Evolutionary conservation across 768 basidiomycete genomes (phyloP).

Genomic region (Tricholoma terreum): DNA sequence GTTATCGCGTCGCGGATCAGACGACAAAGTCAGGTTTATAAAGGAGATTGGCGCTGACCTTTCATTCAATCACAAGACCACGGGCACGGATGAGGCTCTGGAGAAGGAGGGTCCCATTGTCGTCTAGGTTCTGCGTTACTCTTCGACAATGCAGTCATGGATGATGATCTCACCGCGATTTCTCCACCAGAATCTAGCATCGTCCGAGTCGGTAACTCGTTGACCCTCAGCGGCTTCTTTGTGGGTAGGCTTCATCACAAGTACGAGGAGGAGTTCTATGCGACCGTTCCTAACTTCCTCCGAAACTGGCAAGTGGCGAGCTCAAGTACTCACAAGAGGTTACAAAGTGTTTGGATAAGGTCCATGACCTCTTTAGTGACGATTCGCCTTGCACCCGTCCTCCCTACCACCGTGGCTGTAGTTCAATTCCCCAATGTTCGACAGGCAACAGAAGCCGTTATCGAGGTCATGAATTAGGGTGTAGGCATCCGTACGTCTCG

Average conservation of each 20-base stretch:
- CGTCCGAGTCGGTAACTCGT: conserved; percentile 44
- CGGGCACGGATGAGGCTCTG: too few species aligned
- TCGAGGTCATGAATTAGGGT: too few species aligned
- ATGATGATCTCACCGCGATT: neutral
- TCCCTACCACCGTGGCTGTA: too few species aligned
- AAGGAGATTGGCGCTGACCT: too few species aligned
- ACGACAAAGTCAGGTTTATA: conserved; percentile 42
- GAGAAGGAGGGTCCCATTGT: too few species aligned
- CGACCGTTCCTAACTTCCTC: conserved; percentile 37
- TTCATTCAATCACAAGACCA: too few species aligned
- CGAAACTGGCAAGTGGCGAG: conserved; percentile 41
- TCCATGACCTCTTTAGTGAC: too few species aligned
- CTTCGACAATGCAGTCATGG: neutral
- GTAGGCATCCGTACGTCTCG: conserved; percentile 74
- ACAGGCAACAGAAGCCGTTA: too few species aligned
- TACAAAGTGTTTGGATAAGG: conserved; percentile 39
- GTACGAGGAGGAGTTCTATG: conserved; percentile 41
- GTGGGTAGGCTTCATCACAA: too few species aligned
- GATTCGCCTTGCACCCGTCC: too few species aligned
- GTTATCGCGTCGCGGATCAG: conserved; percentile 34
- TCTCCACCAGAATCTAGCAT: conserved; percentile 35
- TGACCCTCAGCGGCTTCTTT: too few species aligned
- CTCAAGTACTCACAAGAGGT: conserved; percentile 47
- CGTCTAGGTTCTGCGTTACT: conserved; percentile 26
- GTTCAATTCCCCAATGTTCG: too few species aligned